Conservation (phyloP, 441 rosid species). For the Adansonia madagascariensis region DNA sequence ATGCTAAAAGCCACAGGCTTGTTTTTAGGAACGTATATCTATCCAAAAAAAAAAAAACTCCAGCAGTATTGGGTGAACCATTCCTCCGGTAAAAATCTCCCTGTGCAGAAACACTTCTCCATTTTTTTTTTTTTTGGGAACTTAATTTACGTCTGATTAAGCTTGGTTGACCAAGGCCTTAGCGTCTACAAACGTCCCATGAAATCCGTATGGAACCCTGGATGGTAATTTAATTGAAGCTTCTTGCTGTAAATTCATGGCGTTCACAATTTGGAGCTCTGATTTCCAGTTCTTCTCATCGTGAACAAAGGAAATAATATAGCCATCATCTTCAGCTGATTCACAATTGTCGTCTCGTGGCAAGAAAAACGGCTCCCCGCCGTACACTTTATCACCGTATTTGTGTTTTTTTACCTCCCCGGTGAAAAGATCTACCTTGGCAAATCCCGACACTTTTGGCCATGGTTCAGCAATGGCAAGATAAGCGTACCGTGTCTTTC, state of each 20-base stretch:
- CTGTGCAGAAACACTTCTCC: neutral
- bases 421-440: constrained; percentile 66
- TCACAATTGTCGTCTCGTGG: constrained; percentile 43
- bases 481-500: constrained; percentile 63
- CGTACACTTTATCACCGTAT: constrained; percentile 58
- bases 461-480: constrained; percentile 80
- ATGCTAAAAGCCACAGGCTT: constrained; percentile 21
- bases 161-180: constrained; percentile 52
- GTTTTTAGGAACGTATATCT: neutral
- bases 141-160: constrained; percentile 22
- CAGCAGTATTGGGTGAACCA: neutral
- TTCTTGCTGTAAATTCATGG: constrained; percentile 53
- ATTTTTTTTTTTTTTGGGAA: neutral
- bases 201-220: constrained; percentile 82
- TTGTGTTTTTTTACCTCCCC: constrained; percentile 57
- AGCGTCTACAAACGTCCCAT: constrained; percentile 71
- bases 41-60: too few species aligned
- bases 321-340: constrained; percentile 62
- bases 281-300: constrained; percentile 67
- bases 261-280: constrained; percentile 69
- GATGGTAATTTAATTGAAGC: constrained; percentile 65
- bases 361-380: constrained; percentile 77
- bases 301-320: constrained; percentile 66
- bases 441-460: constrained; percentile 79
- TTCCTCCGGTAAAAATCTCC: constrained; percentile 16